Evolutionary conservation across 352 stramenopile species (phyloP), one percentile per base, ranked within the genome.

Genomic region (Phytophthora capsici): DNA sequence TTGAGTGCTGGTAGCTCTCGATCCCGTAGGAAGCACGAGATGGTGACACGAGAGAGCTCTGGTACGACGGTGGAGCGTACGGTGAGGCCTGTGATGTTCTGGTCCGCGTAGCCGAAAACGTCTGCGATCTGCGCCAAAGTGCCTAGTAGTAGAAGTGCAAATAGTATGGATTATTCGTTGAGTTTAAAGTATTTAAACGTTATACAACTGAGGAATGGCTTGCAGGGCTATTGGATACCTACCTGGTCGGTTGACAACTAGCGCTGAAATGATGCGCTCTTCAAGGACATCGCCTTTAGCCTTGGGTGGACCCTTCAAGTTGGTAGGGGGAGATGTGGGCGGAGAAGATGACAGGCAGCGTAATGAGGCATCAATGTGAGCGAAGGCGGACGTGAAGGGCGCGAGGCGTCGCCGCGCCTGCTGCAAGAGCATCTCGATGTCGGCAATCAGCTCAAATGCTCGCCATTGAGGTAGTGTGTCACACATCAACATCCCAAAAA

Each of bases 41-140:
- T 89, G 41, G 76, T 93, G 50, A 93, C 82, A 45, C 84, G 84
- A 40, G 82, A 89, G 55, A 93, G 78, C 59, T 93, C 84, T 6
- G 82, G 84, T 37, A 91, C 84, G 52, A 88, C 73, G 5, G 84
- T 91, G 43, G 77, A 81, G 46, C 82, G 82, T 54, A 91, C 82
- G 50, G 77, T 88, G 3, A 93, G 73, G n/a, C 79, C 78, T 20
- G 79, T 86, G 41, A 91, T 89, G 66, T 91, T 93, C 57, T 90
- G 76, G 32, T 89, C 71, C n/a, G 78, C 75, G 51, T 84, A 88
- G 16, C 73, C 73, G 52, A 93, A 93, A 20, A 89, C 80, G 50
- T 88, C 71, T 2, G 82, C 82, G 56, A 93, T 77, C 65, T 91
- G 82, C 36, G 81, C 82, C 40, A 93, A 53, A 19, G 82, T 89